A percentile compares a stretch with the other conserved stretches of the same genome.
phyloP scores from a whole-genome alignment of 2,329 filamentous ascomycete genomes.

The Fusarium sp. region DNA sequence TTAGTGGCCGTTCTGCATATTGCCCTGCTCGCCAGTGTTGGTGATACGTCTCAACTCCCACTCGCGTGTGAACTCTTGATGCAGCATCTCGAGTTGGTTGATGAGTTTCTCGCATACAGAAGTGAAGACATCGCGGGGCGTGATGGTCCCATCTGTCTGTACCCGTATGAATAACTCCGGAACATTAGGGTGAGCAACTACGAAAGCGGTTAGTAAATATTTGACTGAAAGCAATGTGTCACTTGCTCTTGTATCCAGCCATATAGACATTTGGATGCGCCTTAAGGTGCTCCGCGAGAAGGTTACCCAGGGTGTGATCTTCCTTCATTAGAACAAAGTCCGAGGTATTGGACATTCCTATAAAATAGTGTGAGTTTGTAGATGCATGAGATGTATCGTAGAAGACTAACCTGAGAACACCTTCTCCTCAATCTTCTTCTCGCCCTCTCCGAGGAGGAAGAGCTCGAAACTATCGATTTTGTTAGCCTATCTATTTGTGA shows the following conservation, averaged over 20 bases:
- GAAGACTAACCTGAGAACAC: conserved; percentile 84
- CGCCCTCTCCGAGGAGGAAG: conserved; percentile 86
- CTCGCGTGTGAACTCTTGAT: conserved; percentile 92
- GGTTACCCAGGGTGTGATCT: conserved; percentile 94
- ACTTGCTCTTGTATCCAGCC: conserved; percentile 88
- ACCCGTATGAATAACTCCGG: conserved; percentile 79
- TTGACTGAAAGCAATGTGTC: neutral
- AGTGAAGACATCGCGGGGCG: conserved; percentile 89
- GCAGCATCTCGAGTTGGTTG: conserved; percentile 81
- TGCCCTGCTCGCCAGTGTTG: conserved; percentile 71
- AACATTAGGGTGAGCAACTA: conserved; percentile 71
- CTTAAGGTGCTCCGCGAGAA: conserved; percentile 87
- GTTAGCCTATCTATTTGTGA: conserved; percentile 40
- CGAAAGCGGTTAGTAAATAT: conserved; percentile 16
- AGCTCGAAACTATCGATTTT: conserved; percentile 81
- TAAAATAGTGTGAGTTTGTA: conserved; percentile 10
- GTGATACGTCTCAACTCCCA: conserved; percentile 91
- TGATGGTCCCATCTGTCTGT: conserved; percentile 89
- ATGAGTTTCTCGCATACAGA: conserved; percentile 86
- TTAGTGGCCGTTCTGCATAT: conserved; percentile 57
- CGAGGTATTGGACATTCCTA: conserved; percentile 90
- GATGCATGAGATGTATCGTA: neutral
- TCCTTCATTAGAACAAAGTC: conserved; percentile 97
- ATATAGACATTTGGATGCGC: conserved; percentile 87
- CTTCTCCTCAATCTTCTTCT: conserved; percentile 93